A percentile compares a stretch with the other conserved stretches of the same genome.
Conservation (phyloP, 768 basidiomycete genomes). For the Cytidiella melzeri region DNA sequence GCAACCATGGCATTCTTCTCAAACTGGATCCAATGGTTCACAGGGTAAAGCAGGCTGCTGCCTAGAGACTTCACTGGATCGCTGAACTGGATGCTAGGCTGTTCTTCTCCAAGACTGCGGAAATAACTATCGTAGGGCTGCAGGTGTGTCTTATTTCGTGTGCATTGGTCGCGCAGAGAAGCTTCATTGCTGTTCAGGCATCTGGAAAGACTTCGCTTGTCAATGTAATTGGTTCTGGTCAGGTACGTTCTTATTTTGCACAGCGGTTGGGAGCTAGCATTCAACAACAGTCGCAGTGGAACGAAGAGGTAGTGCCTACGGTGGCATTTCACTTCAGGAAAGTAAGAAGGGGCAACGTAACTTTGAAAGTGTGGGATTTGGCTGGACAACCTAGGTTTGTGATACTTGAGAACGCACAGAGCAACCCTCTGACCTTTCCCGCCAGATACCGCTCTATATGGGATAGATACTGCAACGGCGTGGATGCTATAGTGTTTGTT, state of each 20-base stretch:
- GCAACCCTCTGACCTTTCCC: background rate
- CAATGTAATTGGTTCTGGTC: constrained; percentile 84
- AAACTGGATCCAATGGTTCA: constrained; percentile 53
- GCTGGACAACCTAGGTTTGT: constrained; percentile 32
- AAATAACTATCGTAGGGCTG: constrained; percentile 87
- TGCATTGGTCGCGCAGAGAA: background rate
- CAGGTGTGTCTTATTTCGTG: constrained; percentile 55
- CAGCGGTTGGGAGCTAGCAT: background rate
- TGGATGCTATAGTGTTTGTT: constrained; percentile 85
- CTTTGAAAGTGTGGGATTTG: constrained; percentile 93
- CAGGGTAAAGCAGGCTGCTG: too few relatives aligned
- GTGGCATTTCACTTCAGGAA: constrained; percentile 91
- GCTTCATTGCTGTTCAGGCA: constrained; percentile 43
- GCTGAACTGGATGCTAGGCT: constrained; percentile 36
- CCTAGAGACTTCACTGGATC: too few relatives aligned
- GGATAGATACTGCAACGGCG: constrained; percentile 91
- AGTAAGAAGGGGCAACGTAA: constrained; percentile 84
- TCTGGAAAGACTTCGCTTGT: constrained; percentile 95
- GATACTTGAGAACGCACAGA: background rate
- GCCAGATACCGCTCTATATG: constrained; percentile 91
- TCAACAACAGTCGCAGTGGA: constrained; percentile 52
- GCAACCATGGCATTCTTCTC: constrained; percentile 35
- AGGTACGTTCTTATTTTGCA: constrained; percentile 35
- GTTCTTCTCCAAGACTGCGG: constrained; percentile 84
- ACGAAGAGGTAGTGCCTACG: constrained; percentile 94